Conservation (phyloP, 2,329 filamentous ascomycete species). For the Teratosphaeria nubilosa region DNA sequence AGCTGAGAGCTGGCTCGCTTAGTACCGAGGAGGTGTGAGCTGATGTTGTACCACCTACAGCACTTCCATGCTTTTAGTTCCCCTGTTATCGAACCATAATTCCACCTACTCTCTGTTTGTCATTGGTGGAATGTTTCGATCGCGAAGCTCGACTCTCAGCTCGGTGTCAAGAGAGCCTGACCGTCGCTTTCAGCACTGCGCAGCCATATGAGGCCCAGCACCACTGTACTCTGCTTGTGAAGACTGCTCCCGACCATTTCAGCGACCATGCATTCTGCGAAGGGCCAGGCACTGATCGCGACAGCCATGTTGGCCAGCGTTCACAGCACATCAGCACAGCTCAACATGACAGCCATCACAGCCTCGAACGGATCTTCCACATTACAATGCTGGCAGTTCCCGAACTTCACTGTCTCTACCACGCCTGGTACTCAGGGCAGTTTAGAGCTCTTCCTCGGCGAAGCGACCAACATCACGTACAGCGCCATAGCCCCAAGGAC, state of each 20-base stretch:
- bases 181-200: not conserved
- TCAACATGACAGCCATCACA: not conserved
- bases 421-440: not conserved
- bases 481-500: not conserved
- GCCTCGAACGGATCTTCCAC: not conserved
- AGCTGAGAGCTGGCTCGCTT: not conserved
- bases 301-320: not conserved
- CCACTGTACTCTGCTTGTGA: no score
- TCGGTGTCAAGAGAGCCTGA: not conserved
- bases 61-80: not conserved
- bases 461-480: not conserved
- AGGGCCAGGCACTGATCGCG: not conserved
- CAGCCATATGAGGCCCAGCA: not conserved
- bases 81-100: not conserved
- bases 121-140: not conserved
- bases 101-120: not conserved
- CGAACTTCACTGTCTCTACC: not conserved
- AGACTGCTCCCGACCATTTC: not conserved
- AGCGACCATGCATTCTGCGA: not conserved
- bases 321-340: not conserved
- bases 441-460: not conserved
- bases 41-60: not conserved
- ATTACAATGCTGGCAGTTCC: not conserved
- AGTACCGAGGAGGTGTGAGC: not conserved
- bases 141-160: not conserved